Evolutionary conservation across 2,329 filamentous ascomycete species (phyloP).

Genomic region (Cladosporium sp.): DNA sequence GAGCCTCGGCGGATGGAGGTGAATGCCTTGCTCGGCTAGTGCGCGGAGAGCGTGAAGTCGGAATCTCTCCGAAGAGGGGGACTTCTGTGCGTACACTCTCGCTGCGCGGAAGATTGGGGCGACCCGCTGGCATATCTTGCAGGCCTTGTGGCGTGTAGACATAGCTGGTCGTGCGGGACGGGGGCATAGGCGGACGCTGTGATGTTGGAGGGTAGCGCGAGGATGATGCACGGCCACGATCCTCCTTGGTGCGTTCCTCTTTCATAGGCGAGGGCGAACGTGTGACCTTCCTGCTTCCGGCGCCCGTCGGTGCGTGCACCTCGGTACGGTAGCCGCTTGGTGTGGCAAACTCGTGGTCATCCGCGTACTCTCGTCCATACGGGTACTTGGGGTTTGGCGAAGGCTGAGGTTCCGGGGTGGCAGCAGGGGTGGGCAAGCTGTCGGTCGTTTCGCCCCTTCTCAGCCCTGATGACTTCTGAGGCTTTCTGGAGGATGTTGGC

Average conservation of each 20-base stretch:
- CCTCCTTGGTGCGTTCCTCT: constrained; percentile 19
- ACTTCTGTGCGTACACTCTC: constrained; percentile 20
- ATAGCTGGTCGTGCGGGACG: constrained; percentile 34
- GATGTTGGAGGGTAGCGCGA: constrained; percentile 28
- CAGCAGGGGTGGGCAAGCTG: constrained; percentile 32
- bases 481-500: constrained; percentile 24
- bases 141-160: constrained; percentile 31
- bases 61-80: constrained; percentile 19
- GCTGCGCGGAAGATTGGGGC: constrained; percentile 25
- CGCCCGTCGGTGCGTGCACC: constrained; percentile 24
- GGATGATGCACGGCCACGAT: constrained; percentile 27
- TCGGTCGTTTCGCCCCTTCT: constrained; percentile 33
- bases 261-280: constrained; percentile 34
- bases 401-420: constrained; percentile 31
- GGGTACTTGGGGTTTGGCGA: constrained; percentile 26
- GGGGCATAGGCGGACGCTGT: constrained; percentile 25
- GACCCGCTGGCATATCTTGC: constrained; percentile 21
- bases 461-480: constrained; percentile 28
- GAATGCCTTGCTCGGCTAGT: constrained; percentile 33
- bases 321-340: constrained; percentile 36
- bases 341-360: constrained; percentile 36
- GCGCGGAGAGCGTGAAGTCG: constrained; percentile 18
- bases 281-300: constrained; percentile 26
- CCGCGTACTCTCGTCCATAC: constrained; percentile 34
- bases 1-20: constrained; percentile 35